Conservation (phyloP, 2,329 filamentous ascomycete genomes). For the Neonectria neomacrospora region DNA sequence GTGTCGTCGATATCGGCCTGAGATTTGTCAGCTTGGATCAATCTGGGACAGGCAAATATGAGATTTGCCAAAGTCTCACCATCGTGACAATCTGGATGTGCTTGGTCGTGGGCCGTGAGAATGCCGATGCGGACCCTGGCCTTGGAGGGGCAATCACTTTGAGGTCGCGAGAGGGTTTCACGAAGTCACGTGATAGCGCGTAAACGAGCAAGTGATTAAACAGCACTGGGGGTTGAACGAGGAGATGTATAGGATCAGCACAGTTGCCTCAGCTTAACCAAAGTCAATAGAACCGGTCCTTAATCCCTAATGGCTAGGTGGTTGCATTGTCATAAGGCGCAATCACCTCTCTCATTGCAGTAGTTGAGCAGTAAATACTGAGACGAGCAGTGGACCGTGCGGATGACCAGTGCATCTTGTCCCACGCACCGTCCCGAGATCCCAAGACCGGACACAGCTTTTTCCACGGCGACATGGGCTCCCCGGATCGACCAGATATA, state of each 20-base stretch:
- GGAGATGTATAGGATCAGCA: neutral
- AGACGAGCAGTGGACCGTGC: conserved; percentile 26
- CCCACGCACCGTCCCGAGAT: conserved; percentile 30
- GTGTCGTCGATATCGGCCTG: conserved; percentile 55
- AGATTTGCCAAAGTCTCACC: conserved; percentile 19
- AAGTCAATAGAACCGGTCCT: no score
- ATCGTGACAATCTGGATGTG: conserved; percentile 18
- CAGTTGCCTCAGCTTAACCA: no score
- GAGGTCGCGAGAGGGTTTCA: conserved; percentile 22
- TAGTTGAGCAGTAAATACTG: no score
- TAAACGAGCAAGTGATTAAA: conserved; percentile 21
- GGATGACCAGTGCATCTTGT: conserved; percentile 19
- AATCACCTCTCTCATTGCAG: neutral
- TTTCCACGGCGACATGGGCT: conserved; percentile 27
- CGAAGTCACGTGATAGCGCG: conserved; percentile 48
- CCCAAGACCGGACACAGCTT: conserved; percentile 19
- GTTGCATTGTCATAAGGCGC: neutral
- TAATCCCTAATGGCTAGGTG: neutral
- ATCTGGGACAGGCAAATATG: neutral
- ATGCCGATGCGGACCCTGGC: conserved; percentile 6
- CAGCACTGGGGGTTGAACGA: neutral
- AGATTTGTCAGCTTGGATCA: neutral
- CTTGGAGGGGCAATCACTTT: conserved; percentile 12
- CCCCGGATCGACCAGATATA: conserved; percentile 30
- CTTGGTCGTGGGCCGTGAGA: conserved; percentile 4